Conservation (phyloP, 148 eudicot species). For the Dysphania ambrosioides region DNA sequence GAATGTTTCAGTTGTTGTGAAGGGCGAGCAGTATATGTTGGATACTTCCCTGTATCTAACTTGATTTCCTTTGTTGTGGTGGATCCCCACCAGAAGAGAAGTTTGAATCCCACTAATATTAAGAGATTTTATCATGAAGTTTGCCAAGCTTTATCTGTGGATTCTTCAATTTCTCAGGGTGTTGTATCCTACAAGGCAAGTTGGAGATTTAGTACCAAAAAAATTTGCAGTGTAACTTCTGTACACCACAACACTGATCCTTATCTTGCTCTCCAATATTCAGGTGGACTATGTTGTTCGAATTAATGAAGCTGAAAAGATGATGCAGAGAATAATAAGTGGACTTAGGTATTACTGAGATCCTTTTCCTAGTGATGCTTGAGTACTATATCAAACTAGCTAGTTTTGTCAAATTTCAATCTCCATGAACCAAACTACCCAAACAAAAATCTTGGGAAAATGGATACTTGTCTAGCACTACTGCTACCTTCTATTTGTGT, state of each 20-base stretch:
- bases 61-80: slow-evolving; percentile 70
- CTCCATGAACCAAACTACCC: neutral
- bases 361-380: neutral
- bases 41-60: slow-evolving; percentile 74
- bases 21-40: slow-evolving; percentile 76
- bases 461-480: neutral
- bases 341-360: slow-evolving; percentile 55
- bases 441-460: slow-evolving; percentile 7
- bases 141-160: slow-evolving; percentile 64
- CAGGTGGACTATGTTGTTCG: slow-evolving; percentile 83
- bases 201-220: neutral
- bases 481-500: neutral
- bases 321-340: slow-evolving; percentile 58
- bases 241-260: slow-evolving; percentile 14
- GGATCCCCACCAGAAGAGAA: slow-evolving; percentile 80
- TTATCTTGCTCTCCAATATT: slow-evolving; percentile 22
- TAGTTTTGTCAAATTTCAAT: neutral
- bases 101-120: slow-evolving; percentile 56
- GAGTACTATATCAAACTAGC: neutral
- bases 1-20: slow-evolving; percentile 64
- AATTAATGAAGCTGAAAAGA: slow-evolving; percentile 71
- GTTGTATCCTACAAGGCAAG: slow-evolving; percentile 66
- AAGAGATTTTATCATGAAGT: slow-evolving; percentile 87
- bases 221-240: neutral
- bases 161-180: slow-evolving; percentile 48